Evolutionary conservation across 2,329 filamentous ascomycete genomes (phyloP).

Genomic region (Davidsoniella australis): DNA sequence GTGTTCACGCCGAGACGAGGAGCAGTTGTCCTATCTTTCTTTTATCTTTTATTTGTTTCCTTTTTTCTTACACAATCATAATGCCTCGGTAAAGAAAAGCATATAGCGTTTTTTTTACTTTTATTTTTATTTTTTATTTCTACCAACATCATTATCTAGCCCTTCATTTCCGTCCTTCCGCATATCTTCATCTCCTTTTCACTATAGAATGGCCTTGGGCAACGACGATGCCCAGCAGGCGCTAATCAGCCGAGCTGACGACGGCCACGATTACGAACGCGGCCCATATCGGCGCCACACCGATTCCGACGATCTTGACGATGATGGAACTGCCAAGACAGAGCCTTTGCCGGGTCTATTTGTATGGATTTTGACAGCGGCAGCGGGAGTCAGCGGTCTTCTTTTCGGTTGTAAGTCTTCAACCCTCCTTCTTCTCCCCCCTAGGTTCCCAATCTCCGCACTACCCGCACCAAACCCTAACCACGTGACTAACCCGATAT

Average conservation of each 20-base stretch:
- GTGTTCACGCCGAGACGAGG: not conserved
- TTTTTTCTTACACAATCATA: not conserved
- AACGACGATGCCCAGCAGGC: conserved; percentile 5
- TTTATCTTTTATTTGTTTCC: conserved; percentile 1
- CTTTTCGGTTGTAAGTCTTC: conserved; percentile 45
- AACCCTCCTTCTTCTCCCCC: not conserved
- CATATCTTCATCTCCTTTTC: not conserved
- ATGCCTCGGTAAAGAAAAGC: too few species aligned
- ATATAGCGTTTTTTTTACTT: too few species aligned
- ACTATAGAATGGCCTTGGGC: not conserved
- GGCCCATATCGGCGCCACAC: conserved; percentile 15
- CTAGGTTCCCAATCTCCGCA: not conserved
- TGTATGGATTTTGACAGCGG: conserved; percentile 44
- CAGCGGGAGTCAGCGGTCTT: conserved; percentile 49
- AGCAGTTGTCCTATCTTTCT: conserved; percentile 2
- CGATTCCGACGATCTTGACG: conserved; percentile 15
- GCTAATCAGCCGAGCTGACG: not conserved
- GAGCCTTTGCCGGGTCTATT: conserved; percentile 28
- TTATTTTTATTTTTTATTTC: not conserved
- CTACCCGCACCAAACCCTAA: not conserved
- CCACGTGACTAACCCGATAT: not conserved
- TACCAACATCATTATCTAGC: not conserved
- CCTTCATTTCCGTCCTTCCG: not conserved
- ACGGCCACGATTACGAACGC: conserved; percentile 18
- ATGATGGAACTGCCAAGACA: conserved; percentile 16